Conservation (phyloP, 805 yeast species). For the Wickerhamomyces rabaulensis region DNA sequence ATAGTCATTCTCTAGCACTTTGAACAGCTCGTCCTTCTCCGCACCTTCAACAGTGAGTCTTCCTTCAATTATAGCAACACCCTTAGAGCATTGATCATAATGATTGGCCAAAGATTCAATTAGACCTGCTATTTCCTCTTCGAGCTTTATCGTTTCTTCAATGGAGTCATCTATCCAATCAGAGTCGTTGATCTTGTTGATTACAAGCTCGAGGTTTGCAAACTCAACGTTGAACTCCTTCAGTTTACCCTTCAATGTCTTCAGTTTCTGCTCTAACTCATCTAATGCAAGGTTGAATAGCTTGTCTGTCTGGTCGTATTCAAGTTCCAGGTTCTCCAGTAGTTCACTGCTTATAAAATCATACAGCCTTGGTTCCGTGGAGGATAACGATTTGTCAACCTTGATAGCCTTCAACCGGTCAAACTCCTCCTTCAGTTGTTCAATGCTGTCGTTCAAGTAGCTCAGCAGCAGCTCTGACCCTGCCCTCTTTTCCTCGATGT, state of each 20-base stretch:
- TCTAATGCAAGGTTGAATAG: conserved; percentile 16
- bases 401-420: conserved; percentile 29
- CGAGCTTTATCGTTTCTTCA: conserved; percentile 43
- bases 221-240: conserved; percentile 11
- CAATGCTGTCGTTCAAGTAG: conserved; percentile 26
- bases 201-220: conserved; percentile 31
- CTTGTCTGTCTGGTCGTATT: conserved; percentile 5
- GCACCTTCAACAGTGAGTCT: conserved; percentile 23
- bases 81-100: conserved; percentile 70
- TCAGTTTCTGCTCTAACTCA: conserved; percentile 24
- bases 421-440: conserved; percentile 28
- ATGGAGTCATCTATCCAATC: conserved; percentile 20
- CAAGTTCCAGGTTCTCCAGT: conserved; percentile 25
- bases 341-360: conserved; percentile 44
- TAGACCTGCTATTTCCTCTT: conserved; percentile 63
- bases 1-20: conserved; percentile 47
- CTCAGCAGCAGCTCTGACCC: conserved; percentile 17
- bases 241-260: conserved; percentile 9
- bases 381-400: conserved; percentile 25
- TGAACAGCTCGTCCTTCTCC: conserved; percentile 35
- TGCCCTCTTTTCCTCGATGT: conserved; percentile 21
- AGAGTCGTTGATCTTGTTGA: conserved; percentile 8
- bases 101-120: conserved; percentile 73
- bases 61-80: conserved; percentile 31
- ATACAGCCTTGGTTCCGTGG: conserved; percentile 26